Base-by-base conservation (phyloP, 2,329 filamentous ascomycete genomes). In the Fusarium sp. region DNA sequence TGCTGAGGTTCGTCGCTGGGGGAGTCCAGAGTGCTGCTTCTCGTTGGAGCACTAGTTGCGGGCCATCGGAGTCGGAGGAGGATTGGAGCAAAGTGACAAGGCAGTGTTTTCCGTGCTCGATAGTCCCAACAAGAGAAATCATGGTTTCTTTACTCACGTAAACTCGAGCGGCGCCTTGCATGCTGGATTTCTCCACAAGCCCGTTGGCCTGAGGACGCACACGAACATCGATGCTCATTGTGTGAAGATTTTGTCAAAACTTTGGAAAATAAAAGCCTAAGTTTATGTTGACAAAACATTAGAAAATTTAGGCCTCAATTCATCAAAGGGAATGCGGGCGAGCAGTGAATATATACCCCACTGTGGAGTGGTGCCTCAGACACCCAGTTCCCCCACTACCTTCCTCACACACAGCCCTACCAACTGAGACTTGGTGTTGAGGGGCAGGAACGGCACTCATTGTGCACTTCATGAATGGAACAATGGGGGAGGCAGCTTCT, bases 1-100 rank as follows among this genome's bases (percentile, higher is more conserved):
- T 88, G 73, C 89, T 86, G 69, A 93, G 82, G 72, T 89, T 88
- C 75, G 90, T 85, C 44, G 84, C 83, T 3, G 83, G 81, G 17
- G 84, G 77, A 1, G 82, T 80, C 80, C 84, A 86, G 2, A 85
- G 78, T 30, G 83, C 80, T 7, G 84, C 85, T 69, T 86, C 82
- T 17, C 82, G 78, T 41, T 57, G 60, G 2, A 23, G 23, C 15
- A 72, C 68, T 23, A 64, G 59, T n/a, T 58, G 62, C 2, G 54
- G 51, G 2, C 11, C 61, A 48, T 49, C 72, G 44, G 62, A 23
- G 23, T 22, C 20, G 6, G 44, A 30, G 17, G 61, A 27, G 9
- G 39, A 33, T 7, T 74, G 74, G 0, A 77, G 48, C 19, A 71
- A 76, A 54, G 82, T 81, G 11, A 85, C 72, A 15, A 78, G 71